These are phyloP conservation scores for Centaurea solstitialis DNA, from an alignment of 129 eudicot species.

Conservation along the genomic window DNA sequence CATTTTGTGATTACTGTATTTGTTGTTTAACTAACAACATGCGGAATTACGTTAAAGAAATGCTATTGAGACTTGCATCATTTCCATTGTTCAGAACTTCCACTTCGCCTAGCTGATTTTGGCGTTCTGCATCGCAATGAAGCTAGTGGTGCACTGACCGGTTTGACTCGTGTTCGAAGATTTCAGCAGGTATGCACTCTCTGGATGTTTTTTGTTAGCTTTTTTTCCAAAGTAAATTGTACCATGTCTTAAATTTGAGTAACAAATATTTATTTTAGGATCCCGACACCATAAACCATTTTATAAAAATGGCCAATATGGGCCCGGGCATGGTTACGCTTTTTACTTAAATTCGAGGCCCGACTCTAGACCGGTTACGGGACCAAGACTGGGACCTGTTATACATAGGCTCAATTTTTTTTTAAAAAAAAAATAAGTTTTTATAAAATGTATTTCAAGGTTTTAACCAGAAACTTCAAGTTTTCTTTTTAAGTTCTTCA, in stretches of 20 bases:
- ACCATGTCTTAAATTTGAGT: neutral
- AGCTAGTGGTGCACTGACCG: conserved; percentile 97
- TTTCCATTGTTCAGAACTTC: conserved; percentile 68
- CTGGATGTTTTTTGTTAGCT: neutral
- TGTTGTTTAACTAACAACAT: neutral
- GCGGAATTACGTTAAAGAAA: neutral
- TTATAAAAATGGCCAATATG: no score
- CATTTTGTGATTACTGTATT: neutral
- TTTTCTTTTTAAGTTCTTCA: no score
- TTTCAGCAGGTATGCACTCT: conserved; percentile 79
- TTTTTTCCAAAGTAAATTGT: neutral
- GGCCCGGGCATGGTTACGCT: no score
- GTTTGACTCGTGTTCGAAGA: conserved; percentile 91
- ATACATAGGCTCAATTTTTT: no score
- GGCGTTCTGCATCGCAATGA: conserved; percentile 98
- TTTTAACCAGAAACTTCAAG: no score
- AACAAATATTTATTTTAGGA: neutral
- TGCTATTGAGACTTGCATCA: neutral
- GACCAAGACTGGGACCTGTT: no score
- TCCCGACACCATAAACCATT: no score
- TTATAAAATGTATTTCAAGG: no score
- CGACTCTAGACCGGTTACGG: no score
- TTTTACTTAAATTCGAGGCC: no score
- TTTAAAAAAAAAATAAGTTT: no score
- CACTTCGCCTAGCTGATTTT: conserved; percentile 95